Evolutionary conservation across 2,329 filamentous ascomycete genomes (phyloP).

Genomic region (Microdochium nivale): DNA sequence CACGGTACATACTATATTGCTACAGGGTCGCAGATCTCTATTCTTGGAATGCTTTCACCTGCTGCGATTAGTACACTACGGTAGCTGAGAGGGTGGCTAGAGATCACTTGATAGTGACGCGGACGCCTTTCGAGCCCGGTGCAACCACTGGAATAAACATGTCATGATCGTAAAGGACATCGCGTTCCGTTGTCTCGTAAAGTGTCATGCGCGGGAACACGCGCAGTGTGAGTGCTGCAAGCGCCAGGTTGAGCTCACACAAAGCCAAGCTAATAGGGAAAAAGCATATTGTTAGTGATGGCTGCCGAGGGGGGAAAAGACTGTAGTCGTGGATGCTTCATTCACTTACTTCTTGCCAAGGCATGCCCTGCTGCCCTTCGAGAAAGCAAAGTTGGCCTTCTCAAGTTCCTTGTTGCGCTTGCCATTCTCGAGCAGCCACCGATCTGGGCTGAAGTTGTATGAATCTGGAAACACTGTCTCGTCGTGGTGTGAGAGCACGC

Average conservation of each 20-base stretch:
- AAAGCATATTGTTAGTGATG: not conserved
- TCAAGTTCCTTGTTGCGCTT: not conserved
- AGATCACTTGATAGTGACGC: not conserved
- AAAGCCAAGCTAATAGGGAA: not conserved
- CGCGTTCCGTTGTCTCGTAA: not conserved
- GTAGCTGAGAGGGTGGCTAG: no score
- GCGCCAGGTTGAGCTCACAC: not conserved
- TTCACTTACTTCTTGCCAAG: constrained; percentile 1
- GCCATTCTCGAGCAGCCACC: constrained; percentile 12
- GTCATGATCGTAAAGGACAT: not conserved
- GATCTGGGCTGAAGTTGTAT: constrained; percentile 8
- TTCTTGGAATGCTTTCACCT: no score
- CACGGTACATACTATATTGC: no score
- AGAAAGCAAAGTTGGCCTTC: not conserved
- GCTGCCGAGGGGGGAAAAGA: no score
- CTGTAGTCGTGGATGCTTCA: no score
- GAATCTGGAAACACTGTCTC: constrained; percentile 14
- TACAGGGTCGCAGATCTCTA: no score
- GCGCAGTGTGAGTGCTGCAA: not conserved
- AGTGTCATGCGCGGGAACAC: not conserved
- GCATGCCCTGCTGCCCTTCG: constrained; percentile 15
- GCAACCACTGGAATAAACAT: not conserved
- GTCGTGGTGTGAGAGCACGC: constrained; percentile 21
- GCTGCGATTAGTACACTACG: no score
- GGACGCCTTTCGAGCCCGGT: not conserved